phyloP scores from a whole-genome alignment of 768 basidiomycete genomes.

The Boletus sp. region DNA sequence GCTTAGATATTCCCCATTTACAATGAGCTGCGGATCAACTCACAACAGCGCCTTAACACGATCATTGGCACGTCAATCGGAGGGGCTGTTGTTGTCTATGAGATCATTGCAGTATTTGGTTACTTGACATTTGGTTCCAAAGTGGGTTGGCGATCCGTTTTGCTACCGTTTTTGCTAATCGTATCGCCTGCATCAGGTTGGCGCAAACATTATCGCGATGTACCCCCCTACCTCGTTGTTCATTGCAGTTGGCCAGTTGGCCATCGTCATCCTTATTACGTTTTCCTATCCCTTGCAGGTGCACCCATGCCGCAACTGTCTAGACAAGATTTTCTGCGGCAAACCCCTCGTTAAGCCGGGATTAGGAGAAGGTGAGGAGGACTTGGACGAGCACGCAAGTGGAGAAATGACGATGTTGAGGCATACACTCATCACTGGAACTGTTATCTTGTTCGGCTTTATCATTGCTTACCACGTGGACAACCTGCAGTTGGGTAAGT shows the following conservation, averaged over 20 bases:
- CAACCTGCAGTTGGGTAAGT: constrained; percentile 71
- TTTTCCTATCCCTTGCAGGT: constrained; percentile 96
- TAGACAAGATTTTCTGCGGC: constrained; percentile 82
- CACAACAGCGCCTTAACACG: constrained; percentile 80
- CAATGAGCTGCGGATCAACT: constrained; percentile 83
- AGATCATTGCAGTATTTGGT: constrained; percentile 83
- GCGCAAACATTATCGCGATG: constrained; percentile 93
- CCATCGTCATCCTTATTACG: constrained; percentile 85
- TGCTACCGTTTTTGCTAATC: background rate
- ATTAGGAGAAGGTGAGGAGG: constrained; percentile 46
- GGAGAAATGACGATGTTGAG: constrained; percentile 65
- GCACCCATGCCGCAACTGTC: constrained; percentile 86
- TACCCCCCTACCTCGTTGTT: constrained; percentile 87
- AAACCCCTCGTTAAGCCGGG: constrained; percentile 35
- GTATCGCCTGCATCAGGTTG: constrained; percentile 49
- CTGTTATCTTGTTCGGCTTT: constrained; percentile 63
- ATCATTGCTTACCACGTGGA: constrained; percentile 75
- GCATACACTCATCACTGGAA: constrained; percentile 65
- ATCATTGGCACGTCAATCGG: constrained; percentile 88
- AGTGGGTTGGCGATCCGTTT: constrained; percentile 37
- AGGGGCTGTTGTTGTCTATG: constrained; percentile 77
- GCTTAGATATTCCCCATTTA: constrained; percentile 85
- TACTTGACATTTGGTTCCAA: constrained; percentile 92
- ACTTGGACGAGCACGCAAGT: constrained; percentile 52
- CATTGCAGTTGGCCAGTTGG: constrained; percentile 89